These are phyloP conservation scores for Clonostachys solani DNA, from an alignment of 2,329 filamentous ascomycete genomes.

Conservation along the genomic window DNA sequence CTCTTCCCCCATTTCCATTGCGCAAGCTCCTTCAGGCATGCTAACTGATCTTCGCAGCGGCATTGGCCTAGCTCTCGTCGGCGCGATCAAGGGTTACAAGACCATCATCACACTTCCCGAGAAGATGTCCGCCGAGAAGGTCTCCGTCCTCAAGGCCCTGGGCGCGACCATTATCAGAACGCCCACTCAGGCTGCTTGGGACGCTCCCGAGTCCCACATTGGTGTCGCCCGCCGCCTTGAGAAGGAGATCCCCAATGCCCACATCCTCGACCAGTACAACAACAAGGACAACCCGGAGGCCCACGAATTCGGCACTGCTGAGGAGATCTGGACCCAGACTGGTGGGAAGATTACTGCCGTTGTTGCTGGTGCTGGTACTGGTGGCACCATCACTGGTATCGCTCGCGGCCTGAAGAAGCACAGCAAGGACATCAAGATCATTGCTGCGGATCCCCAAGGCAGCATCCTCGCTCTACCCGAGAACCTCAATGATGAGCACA, in stretches of 20 bases:
- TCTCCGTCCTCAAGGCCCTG: conserved; percentile 87
- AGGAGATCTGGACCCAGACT: conserved; percentile 95
- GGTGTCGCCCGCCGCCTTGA: conserved; percentile 86
- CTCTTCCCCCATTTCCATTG: background rate
- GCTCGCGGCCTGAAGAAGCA: conserved; percentile 84
- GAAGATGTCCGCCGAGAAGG: conserved; percentile 99
- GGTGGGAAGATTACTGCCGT: conserved; percentile 76
- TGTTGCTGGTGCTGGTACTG: conserved; percentile 90
- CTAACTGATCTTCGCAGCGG: conserved; percentile 44
- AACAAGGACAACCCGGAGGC: conserved; percentile 90
- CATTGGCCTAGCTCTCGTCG: conserved; percentile 91
- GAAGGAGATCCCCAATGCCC: conserved; percentile 94
- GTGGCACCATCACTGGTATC: conserved; percentile 90
- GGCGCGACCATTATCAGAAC: conserved; percentile 97
- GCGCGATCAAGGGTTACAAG: conserved; percentile 94
- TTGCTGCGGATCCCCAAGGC: conserved; percentile 89
- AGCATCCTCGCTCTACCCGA: conserved; percentile 86
- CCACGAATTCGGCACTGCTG: conserved; percentile 89
- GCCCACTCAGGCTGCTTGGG: conserved; percentile 91
- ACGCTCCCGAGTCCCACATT: conserved; percentile 94
- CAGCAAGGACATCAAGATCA: conserved; percentile 77
- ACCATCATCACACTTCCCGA: conserved; percentile 98
- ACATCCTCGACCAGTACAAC: conserved; percentile 95
- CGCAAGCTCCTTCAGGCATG: background rate
- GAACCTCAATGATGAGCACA: conserved; percentile 71